Base-by-base conservation (phyloP, 2,329 filamentous ascomycete species). In the Venturia asperata region DNA sequence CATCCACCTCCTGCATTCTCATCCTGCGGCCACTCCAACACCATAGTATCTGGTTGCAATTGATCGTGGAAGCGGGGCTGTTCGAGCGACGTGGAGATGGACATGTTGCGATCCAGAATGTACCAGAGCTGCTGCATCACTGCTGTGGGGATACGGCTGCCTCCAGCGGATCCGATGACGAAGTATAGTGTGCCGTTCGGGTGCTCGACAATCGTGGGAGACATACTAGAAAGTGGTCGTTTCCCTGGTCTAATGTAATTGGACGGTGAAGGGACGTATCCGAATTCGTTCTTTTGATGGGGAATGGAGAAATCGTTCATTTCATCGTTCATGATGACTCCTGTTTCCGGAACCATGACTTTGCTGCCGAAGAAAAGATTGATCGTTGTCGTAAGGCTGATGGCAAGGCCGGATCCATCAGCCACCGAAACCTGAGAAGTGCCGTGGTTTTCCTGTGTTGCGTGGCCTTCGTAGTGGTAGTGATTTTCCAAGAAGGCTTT, bases 231-330 rank as follows among this genome's bases (percentile, higher is more conserved):
- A 4, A 97, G 79, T 0, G 92, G 91, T 0, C 93, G 85, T 76
- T 97, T 97, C 61, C 85, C 82, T 0, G 91, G 86, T 5, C 86
- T 83, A 74, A 97, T 86, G 74, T 86, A 97, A 80, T 97, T 97
- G 56, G 87, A 83, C 4, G 86, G 84, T 0, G 85, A 87, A 1
- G 93, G 92, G 56, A 87, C 83, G 77, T 91, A 96, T 63, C 91
- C 92, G 73, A 97, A 97, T 34, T 87, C 85, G 74, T 96, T 96
- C 66, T 81, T 82, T 1, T 82, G 78, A 64, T 85, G 85, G 0
- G 93, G 92, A 70, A 96, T 92, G 61, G 87, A 91, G 79, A 97
- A 97, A 78, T 96, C 91, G 79, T 87, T 83, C 76, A 77, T 77
- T 65, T 78, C 78, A 68, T 81, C 79, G 74, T 81, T 75, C 79